Evolutionary conservation across 1,284 basidiomycete species (phyloP), one percentile per base, ranked within the genome.

Genomic region (Irpex sp.): DNA sequence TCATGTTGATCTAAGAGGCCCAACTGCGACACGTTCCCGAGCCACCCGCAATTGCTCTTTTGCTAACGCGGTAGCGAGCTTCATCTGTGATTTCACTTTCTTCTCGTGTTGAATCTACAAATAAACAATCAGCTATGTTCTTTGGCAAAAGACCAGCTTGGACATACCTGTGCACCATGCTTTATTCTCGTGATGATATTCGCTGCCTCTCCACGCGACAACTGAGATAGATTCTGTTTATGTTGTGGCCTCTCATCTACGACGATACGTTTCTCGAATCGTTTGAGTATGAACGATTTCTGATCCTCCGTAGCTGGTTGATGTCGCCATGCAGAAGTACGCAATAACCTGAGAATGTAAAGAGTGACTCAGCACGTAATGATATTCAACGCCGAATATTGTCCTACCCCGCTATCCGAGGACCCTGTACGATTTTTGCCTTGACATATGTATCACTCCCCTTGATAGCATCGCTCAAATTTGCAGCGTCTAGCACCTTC

Each of bases 121-220:
- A n/a, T 9, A 49, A 47, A 9, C 40, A 15, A 19, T 59, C 31
- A 51, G 47, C 57, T 34, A 38, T 31, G 44, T 13, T 21, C 5
- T 44, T n/a, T 19, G 55, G 7, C 8, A 8, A 60, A 15, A n/a
- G n/a, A 57, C 0, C 2, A 26, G 8, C 2, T 15, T 26, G 26
- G 26, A 62, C 76, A 36, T 71, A 90, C 91, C 77, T 85, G 78
- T 40, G 89, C 90, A 21, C 93, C 93, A 71, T 94, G 88, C 71
- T 85, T 91, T 64, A 93, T 65, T 8, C 92, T 84, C 21, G 87
- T 87, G 64, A 95, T 90, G 49, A 94, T 85, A 66, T 88, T 87
- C 0, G 87, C 88, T 36, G 93, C 92, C 66, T 91, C 82, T 0
- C 93, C 93, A 74, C 91, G 93, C 2, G 84, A 92, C 69, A 95